Conservation (phyloP, 225 moss, liverwort and hornwort genomes). For the Asterella californica region DNA sequence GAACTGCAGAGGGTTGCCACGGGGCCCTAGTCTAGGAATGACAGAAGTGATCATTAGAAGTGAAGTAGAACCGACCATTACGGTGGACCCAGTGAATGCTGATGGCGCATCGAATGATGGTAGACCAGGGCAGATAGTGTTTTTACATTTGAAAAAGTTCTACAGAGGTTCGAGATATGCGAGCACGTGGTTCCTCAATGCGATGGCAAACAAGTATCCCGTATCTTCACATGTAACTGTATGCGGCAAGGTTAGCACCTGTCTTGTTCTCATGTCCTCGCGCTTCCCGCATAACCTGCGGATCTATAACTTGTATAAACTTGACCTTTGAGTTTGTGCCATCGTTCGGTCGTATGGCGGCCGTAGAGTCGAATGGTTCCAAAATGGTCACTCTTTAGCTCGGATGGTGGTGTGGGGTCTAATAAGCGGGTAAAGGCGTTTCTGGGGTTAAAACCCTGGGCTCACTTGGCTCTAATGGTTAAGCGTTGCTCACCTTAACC, state of each 20-base stretch:
- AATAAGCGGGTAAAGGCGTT: not conserved
- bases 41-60: conserved; percentile 86
- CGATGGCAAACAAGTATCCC: conserved; percentile 72
- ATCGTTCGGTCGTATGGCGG: not conserved
- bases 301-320: not conserved
- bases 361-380: too few species aligned
- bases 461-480: not conserved
- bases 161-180: conserved; percentile 78
- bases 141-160: conserved; percentile 90
- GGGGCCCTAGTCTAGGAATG: conserved; percentile 71
- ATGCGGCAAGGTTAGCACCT: conserved; percentile 75
- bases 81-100: conserved; percentile 23
- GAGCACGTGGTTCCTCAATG: conserved; percentile 75
- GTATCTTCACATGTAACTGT: conserved; percentile 69
- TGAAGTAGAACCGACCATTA: conserved; percentile 57
- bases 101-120: conserved; percentile 25
- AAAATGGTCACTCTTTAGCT: too few species aligned
- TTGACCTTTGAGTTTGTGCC: not conserved
- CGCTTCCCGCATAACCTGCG: not conserved
- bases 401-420: not conserved
- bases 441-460: not conserved
- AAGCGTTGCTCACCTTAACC: not conserved
- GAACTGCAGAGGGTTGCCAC: conserved; percentile 59
- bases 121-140: conserved; percentile 54
- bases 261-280: not conserved